Base-by-base conservation (phyloP, 257 asterid genomes). In the Knoxia roxburghii region DNA sequence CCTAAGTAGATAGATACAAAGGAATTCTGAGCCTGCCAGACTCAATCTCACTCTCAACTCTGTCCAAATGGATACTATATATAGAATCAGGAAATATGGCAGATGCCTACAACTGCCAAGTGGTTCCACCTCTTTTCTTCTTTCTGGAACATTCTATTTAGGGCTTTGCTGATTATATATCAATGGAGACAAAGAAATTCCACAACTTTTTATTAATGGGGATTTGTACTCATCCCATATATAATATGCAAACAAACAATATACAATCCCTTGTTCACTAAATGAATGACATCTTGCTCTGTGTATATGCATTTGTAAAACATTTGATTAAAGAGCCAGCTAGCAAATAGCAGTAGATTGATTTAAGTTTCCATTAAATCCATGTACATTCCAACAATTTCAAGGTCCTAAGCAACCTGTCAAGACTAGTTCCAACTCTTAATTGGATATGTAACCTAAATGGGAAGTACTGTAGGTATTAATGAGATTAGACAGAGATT, bases 61-160 rank as follows among this genome's bases (percentile, higher is more conserved):
- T 33, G 64, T 60, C 11, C 27, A 46, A 9, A 30, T 15, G 35
- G 61, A 60, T 7, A 40, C 1, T 40, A 40, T 33, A 33, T 33
- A 32, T 6, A 13, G 20, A 29, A n/a, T n/a, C 7, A 40, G n/a
- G 26, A 26, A 29, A 24, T 24, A 20, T 61, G 40, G 0, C 24
- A 2, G 50, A 1, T 13, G 1, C 45, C 43, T 75, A 77, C 65
- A 49, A 66, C 50, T 43, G 49, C 49, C 49, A 14, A 18, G 61
- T 32, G 59, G 43, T 4, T 14, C 49, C 49, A 14, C 49, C 30
- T 6, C 10, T 33, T 56, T 33, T 10, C 10, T 1, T 6, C 45
- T 13, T 40, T 40, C 1, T 13, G 45, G 45, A 46, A 13, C 63
- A 0, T 30, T 15, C 37, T 30, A n/a, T n/a, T 37, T 1, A 12